These are phyloP conservation scores for Diplocarpon rosae DNA, from an alignment of 2,329 filamentous ascomycete genomes.

Conservation along the genomic window DNA sequence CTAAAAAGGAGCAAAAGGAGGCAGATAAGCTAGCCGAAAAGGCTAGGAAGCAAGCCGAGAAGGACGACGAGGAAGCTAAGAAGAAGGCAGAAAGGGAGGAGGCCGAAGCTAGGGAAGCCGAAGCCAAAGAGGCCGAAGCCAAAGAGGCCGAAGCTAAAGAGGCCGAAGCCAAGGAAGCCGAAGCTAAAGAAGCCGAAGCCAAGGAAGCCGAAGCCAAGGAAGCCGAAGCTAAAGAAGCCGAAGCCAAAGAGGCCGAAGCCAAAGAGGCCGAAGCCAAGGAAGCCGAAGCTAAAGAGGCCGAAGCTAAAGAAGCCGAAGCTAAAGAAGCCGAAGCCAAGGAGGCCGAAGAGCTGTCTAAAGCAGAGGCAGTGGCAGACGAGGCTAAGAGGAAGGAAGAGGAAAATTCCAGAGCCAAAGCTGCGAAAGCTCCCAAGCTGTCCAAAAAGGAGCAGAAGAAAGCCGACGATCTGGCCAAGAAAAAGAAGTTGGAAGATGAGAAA, in stretches of 20 bases:
- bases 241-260: no score
- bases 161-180: conserved; percentile 24
- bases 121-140: conserved; percentile 25
- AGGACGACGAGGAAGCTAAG: conserved; percentile 27
- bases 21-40: conserved; percentile 35
- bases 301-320: no score
- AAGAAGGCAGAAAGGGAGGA: conserved; percentile 18
- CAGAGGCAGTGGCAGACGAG: no score
- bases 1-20: conserved; percentile 41
- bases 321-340: conserved; percentile 19
- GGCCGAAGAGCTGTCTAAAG: no score
- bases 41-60: conserved; percentile 39
- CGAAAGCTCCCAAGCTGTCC: conserved; percentile 30
- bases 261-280: no score
- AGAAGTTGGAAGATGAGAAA: conserved; percentile 36
- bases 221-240: no score
- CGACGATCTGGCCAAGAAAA: conserved; percentile 30
- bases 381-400: no score
- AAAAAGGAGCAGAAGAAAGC: conserved; percentile 42
- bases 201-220: no score
- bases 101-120: conserved; percentile 20
- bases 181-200: conserved; percentile 29
- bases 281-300: no score
- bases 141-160: conserved; percentile 14
- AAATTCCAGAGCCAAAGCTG: no score